Percentiles rank a stretch among this genome's conserved stretches.
Conservation (phyloP, 257 asterid species). For the Echites panduratus region DNA sequence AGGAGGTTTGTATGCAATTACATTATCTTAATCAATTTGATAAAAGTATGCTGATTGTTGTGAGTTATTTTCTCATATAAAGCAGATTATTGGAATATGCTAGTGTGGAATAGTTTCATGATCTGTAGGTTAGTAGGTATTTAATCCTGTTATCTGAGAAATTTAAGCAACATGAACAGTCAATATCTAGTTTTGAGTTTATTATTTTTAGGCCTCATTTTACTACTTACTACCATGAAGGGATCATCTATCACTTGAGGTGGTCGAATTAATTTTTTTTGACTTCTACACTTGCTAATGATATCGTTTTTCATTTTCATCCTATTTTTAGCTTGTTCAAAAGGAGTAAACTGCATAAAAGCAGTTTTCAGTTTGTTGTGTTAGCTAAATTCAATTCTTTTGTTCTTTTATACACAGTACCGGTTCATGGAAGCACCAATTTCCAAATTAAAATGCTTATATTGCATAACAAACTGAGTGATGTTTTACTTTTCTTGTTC, state of each 20-base stretch:
- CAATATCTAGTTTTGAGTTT: neutral
- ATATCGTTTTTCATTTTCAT: neutral
- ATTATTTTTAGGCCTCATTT: neutral
- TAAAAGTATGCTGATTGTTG: too few species aligned
- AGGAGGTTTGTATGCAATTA: constrained; percentile 39
- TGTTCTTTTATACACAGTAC: neutral
- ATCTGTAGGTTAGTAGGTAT: neutral
- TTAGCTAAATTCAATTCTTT: neutral
- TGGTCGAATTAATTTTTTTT: neutral
- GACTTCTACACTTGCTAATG: neutral
- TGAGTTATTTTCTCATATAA: constrained; percentile 6
- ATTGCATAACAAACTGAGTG: neutral
- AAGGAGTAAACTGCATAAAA: neutral
- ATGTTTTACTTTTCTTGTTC: neutral
- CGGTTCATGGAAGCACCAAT: neutral
- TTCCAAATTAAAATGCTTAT: neutral
- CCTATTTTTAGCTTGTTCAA: neutral
- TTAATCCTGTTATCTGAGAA: neutral
- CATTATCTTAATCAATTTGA: neutral
- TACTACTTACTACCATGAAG: neutral
- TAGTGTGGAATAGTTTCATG: neutral
- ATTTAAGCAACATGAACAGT: neutral
- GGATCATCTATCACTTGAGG: neutral
- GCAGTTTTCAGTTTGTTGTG: neutral
- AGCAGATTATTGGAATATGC: constrained; percentile 2